Base-by-base conservation (phyloP, 768 basidiomycete genomes). In the Exsudoporus frostii region DNA sequence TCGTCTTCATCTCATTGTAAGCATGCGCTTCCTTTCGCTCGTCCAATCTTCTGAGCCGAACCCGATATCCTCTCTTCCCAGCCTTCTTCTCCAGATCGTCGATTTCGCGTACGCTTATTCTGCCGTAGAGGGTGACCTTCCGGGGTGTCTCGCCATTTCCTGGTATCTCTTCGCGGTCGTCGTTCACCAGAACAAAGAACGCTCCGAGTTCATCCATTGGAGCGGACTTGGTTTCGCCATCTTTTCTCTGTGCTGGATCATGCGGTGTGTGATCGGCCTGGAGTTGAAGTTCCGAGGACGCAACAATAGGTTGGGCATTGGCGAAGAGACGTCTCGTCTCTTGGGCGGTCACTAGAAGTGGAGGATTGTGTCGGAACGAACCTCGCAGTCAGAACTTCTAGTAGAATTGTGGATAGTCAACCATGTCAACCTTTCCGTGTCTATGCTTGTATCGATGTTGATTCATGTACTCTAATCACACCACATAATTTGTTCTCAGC, bases 121-220 rank as follows among this genome's bases (percentile, higher is more conserved):
- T 9, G 76, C 78, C 25, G 64, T 74, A 8, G 80, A 84, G 59
- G 86, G 86, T 30, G 86, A 88, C 65, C 74, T 87, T 25, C 84
- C 85, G 0, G 87, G 82, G 1, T 78, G 84, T 48, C 77, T 84
- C 52, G 84, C 83, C 50, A 83, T 88, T 60, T 75, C 84, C 7
- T 86, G 82, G 81, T 78, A 75, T 38, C 71, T 88, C 29, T 84
- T 81, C 59, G 86, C 82, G 29, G 79, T 87, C 70, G 88, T 83
- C 68, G 76, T 74, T 22, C 73, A 80, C 54, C 74, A 83, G 65
- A 69, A 55, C 39, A 65, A 69, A 45, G 70, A 68, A 33, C 69
- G 65, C 41, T 73, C 76, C 47, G 74, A 69, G 50, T 84, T 87
- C 70, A 74, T 88, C 49, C 84, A 85, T 67, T 88, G 84, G 83